Conservation (phyloP, 352 stramenopile genomes). For the Phytophthora pistaciae region DNA sequence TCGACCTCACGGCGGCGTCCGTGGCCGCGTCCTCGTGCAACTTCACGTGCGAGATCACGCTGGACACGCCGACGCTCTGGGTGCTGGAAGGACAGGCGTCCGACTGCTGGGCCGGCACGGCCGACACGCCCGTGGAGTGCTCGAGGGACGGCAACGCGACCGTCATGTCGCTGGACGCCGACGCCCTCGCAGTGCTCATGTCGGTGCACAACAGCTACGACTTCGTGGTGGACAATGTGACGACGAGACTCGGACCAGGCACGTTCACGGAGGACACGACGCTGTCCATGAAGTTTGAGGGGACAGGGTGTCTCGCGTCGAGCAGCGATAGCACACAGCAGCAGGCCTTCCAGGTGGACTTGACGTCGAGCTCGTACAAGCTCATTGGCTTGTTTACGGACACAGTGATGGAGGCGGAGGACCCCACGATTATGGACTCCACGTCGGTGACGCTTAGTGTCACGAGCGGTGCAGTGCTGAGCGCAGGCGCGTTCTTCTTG, state of each 20-base stretch:
- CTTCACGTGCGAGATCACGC: conserved; percentile 56
- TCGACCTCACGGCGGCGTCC: conserved; percentile 56
- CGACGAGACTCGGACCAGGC: conserved; percentile 64
- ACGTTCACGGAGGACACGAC: conserved; percentile 65
- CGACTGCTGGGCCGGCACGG: conserved; percentile 41
- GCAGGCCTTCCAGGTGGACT: conserved; percentile 68
- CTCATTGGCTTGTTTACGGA: conserved; percentile 68
- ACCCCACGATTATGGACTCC: conserved; percentile 54
- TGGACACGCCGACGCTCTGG: conserved; percentile 73
- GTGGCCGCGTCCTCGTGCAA: conserved; percentile 48
- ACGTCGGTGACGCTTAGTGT: conserved; percentile 72
- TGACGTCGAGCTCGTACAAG: conserved; percentile 63
- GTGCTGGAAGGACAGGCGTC: conserved; percentile 47
- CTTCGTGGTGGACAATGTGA: conserved; percentile 66
- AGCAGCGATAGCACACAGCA: conserved; percentile 16
- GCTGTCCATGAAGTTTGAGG: conserved; percentile 65
- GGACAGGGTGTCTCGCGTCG: conserved; percentile 59
- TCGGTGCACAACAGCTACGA: conserved; percentile 49
- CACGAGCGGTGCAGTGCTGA: conserved; percentile 65
- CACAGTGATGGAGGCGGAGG: conserved; percentile 54
- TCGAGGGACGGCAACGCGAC: conserved; percentile 65
- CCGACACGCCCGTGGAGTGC: conserved; percentile 46
- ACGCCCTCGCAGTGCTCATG: conserved; percentile 50
- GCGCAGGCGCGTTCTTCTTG: conserved; percentile 68
- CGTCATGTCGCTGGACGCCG: conserved; percentile 50